Evolutionary conservation across 2,329 filamentous ascomycete genomes (phyloP).

Genomic region (Alternaria longipes): DNA sequence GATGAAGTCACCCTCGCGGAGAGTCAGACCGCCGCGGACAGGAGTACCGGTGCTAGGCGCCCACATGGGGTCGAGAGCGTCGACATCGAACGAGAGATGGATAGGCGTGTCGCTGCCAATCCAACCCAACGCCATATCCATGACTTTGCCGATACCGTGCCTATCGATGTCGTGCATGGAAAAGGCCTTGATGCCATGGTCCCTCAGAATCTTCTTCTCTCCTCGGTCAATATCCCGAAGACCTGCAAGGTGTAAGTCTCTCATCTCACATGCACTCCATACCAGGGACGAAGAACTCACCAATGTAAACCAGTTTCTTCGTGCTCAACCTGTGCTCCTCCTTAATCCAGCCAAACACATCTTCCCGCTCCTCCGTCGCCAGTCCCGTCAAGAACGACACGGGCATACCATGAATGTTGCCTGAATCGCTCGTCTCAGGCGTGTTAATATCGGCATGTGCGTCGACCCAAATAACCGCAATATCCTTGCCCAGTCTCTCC

Average conservation of each 20-base stretch:
- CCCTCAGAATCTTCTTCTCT: constrained; percentile 90
- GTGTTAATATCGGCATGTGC: constrained; percentile 98
- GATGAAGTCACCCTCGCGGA: constrained; percentile 97
- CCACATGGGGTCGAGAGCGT: constrained; percentile 95
- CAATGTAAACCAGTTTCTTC: constrained; percentile 96
- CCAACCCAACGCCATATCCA: constrained; percentile 98
- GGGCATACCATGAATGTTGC: constrained; percentile 98
- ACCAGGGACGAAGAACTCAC: constrained; percentile 43
- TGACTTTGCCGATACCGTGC: constrained; percentile 91
- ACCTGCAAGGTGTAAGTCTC: not conserved
- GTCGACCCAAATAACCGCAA: constrained; percentile 98
- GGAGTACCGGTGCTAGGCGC: constrained; percentile 95
- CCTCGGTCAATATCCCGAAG: constrained; percentile 90
- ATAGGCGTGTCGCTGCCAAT: constrained; percentile 95
- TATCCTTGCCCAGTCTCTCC: constrained; percentile 81
- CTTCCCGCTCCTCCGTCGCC: constrained; percentile 76
- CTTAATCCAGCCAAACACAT: constrained; percentile 90
- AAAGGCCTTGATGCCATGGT: constrained; percentile 93
- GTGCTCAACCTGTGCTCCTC: constrained; percentile 74
- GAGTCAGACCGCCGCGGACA: constrained; percentile 88
- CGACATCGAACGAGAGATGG: constrained; percentile 96
- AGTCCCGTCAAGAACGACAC: constrained; percentile 90
- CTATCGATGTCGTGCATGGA: constrained; percentile 99
- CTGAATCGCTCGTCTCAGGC: constrained; percentile 86
- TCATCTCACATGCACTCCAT: too few species aligned